Conservation (phyloP, 2,329 filamentous ascomycete genomes). For the Curvularia eragrostidis region DNA sequence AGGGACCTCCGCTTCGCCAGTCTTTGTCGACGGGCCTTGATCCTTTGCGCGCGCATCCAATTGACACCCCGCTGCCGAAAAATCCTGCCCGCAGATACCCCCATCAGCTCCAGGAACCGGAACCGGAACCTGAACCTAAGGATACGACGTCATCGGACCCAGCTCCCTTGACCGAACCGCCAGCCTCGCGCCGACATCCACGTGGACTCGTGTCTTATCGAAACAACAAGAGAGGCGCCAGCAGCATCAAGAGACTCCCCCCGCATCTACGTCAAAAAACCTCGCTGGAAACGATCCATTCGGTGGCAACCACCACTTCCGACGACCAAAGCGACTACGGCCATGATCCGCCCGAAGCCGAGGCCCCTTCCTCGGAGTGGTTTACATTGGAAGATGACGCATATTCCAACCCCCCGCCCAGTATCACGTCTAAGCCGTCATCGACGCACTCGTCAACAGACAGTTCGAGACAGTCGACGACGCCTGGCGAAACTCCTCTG, state of each 20-base stretch:
- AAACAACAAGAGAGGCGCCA: constrained; percentile 23
- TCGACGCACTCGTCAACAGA: constrained; percentile 17
- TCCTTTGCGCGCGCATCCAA: constrained; percentile 28
- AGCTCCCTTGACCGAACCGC: constrained; percentile 18
- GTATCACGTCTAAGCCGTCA: constrained; percentile 17
- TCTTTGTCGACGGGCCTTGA: constrained; percentile 25
- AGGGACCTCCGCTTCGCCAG: constrained; percentile 6
- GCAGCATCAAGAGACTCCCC: constrained; percentile 30
- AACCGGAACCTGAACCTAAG: constrained; percentile 19
- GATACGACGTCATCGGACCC: constrained; percentile 13
- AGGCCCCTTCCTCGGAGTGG: constrained; percentile 22
- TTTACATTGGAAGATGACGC: constrained; percentile 21
- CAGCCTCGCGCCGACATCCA: constrained; percentile 19
- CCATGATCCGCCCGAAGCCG: constrained; percentile 25
- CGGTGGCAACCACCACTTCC: constrained; percentile 34
- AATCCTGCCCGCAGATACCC: constrained; percentile 25
- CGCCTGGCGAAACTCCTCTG: constrained; percentile 19
- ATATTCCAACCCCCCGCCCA: constrained; percentile 15
- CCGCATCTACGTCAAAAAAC: constrained; percentile 32
- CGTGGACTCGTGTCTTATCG: constrained; percentile 29
- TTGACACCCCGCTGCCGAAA: constrained; percentile 16
- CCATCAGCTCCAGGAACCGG: constrained; percentile 26
- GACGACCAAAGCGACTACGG: constrained; percentile 21
- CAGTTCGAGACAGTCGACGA: constrained; percentile 22
- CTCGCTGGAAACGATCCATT: constrained; percentile 44